A percentile compares a stretch with the other conserved stretches of the same genome.
These are phyloP conservation scores for Scedosporium minutisporum DNA, from an alignment of 2,329 filamentous ascomycete species.

Conservation along the genomic window DNA sequence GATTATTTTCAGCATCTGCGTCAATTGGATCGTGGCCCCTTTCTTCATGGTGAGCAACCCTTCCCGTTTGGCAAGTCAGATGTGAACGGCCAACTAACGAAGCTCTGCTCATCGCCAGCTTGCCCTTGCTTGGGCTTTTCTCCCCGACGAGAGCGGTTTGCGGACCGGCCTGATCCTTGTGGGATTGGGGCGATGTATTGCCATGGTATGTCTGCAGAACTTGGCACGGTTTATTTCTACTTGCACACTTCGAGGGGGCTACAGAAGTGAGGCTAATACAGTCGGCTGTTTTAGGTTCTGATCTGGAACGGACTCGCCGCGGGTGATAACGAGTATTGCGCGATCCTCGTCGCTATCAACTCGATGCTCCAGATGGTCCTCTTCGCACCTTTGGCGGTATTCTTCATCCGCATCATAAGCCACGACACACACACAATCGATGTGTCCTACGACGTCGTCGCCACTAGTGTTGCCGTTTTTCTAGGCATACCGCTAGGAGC, in stretches of 20 bases:
- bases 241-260: no score
- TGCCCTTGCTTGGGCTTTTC: constrained; percentile 57
- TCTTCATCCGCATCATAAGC: constrained; percentile 64
- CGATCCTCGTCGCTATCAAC: constrained; percentile 67
- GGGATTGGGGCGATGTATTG: constrained; percentile 76
- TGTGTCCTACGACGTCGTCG: constrained; percentile 56
- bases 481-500: constrained; percentile 75
- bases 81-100: no score
- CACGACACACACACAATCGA: constrained; percentile 24
- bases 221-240: no score
- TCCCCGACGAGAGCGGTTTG: constrained; percentile 47
- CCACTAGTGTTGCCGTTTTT: constrained; percentile 74
- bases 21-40: constrained; percentile 79
- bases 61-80: no score
- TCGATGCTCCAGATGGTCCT: constrained; percentile 68
- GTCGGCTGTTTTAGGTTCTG: constrained; percentile 24
- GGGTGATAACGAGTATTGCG: constrained; percentile 75
- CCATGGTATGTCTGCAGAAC: constrained; percentile 51
- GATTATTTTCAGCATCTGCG: constrained; percentile 62
- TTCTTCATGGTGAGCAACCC: constrained; percentile 59
- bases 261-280: no score
- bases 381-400: constrained; percentile 58
- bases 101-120: constrained; percentile 30
- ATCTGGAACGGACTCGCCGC: constrained; percentile 66
- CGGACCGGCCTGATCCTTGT: constrained; percentile 69